Conservation (phyloP, 2,329 filamentous ascomycete species). For the Grosmannia penicillata region DNA sequence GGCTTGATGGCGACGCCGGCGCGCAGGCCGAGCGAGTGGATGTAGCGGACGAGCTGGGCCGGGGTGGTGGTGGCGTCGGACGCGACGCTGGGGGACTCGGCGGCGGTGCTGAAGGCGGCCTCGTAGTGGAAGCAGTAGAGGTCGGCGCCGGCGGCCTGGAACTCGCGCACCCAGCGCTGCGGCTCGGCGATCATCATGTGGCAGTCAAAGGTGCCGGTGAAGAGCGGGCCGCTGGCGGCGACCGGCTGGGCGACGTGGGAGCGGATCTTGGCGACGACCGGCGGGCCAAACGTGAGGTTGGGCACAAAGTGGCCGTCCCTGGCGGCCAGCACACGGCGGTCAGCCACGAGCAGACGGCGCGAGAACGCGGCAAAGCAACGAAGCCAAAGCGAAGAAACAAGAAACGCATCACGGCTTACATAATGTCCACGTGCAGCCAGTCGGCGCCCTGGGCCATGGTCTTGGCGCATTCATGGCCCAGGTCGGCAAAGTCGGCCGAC, state of each 20-base stretch:
- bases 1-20: slow-evolving; percentile 96
- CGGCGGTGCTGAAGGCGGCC: slow-evolving; percentile 77
- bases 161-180: slow-evolving; percentile 95
- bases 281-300: slow-evolving; percentile 93
- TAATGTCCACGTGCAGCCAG: slow-evolving; percentile 92
- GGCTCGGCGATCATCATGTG: slow-evolving; percentile 99
- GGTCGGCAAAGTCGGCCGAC: slow-evolving; percentile 82
- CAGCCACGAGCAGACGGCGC: neutral
- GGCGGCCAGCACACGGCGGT: slow-evolving; percentile 3
- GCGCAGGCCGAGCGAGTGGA: slow-evolving; percentile 75
- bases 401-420: too few relatives aligned
- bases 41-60: slow-evolving; percentile 73
- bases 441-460: slow-evolving; percentile 81
- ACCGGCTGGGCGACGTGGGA: slow-evolving; percentile 57
- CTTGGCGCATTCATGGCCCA: slow-evolving; percentile 72
- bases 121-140: slow-evolving; percentile 99
- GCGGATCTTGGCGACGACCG: slow-evolving; percentile 89
- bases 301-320: slow-evolving; percentile 99
- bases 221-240: slow-evolving; percentile 37
- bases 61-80: slow-evolving; percentile 64
- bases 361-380: neutral
- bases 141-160: slow-evolving; percentile 86
- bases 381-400: neutral
- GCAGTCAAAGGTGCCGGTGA: slow-evolving; percentile 92
- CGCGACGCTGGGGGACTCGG: slow-evolving; percentile 58